Base-by-base conservation (phyloP, 768 basidiomycete species). In the Tylopilus vinaceipallidus region DNA sequence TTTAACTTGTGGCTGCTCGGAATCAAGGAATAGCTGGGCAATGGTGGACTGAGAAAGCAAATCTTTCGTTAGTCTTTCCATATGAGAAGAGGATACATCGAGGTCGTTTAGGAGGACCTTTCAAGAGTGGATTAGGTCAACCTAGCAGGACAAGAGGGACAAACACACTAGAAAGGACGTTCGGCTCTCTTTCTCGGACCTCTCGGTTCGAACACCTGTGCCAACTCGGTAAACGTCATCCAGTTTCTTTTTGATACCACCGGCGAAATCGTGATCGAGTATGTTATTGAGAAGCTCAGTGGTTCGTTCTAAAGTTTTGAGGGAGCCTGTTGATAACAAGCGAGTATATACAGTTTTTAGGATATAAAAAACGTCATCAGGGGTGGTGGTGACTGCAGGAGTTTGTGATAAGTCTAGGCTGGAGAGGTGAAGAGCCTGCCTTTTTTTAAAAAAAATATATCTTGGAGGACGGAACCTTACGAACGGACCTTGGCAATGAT, bases 341-440 rank as follows among this genome's bases (percentile, higher is more conserved):
- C 97, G 81, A 17, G 81, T 75, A 5, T 94, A 75, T 3, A 95
- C 85, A 6, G 83, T 76, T 67, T 97, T 98, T 51, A 98, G 74
- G 49, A 99, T 86, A 70, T 97, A 99, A 71, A 98, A 99, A 2
- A 87, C 88, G 58, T 98, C 97, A 66, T 99, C 97, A 0, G 91
- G 91, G 0, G 82, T 83, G 0, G 90, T 92, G 0, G 87, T 89
- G 2, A 75, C 80, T 11, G 78, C 73, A 43, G 79, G 91, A 34
- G 59, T 71, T 49, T 86, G 79, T 2, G 84, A 77, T 7, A 76
- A 63, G 61, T 98, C 93, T 3, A 82, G 76, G 13, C 74, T 82
- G 22, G 95, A 91, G 36, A 97, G 74, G 22, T 85, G 83, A 61
- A 95, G 93, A 2, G 95, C 95, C 94, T 98, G 57, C 23, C n/a